Evolutionary conservation across 2,329 filamentous ascomycete species (phyloP).

Genomic region (Teratosphaeria viscida): DNA sequence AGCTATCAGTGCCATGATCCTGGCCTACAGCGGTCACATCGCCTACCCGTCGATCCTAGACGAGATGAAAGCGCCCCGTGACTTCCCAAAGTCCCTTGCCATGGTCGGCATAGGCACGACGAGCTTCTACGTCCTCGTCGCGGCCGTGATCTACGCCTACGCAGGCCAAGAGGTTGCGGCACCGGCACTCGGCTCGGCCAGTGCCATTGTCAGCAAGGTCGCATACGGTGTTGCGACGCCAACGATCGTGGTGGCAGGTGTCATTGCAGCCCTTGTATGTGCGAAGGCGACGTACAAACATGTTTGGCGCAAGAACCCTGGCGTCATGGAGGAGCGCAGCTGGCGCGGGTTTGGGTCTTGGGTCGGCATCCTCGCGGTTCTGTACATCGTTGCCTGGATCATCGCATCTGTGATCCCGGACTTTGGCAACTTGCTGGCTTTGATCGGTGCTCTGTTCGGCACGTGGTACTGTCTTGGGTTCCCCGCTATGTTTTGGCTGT

Average conservation of each 20-base stretch:
- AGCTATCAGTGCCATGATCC: conserved; percentile 57
- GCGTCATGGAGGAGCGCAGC: conserved; percentile 29
- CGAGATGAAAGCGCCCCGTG: conserved; percentile 51
- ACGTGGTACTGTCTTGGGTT: conserved; percentile 46
- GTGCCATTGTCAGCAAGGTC: conserved; percentile 46
- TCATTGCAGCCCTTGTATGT: conserved; percentile 59
- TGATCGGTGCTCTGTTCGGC: conserved; percentile 52
- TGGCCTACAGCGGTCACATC: conserved; percentile 55
- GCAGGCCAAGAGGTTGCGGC: conserved; percentile 51
- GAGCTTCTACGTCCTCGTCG: conserved; percentile 52
- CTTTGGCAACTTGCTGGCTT: conserved; percentile 55
- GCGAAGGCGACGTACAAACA: conserved; percentile 56
- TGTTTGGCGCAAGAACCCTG: conserved; percentile 46
- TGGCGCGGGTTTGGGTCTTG: conserved; percentile 43
- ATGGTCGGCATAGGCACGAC: conserved; percentile 51
- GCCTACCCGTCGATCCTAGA: conserved; percentile 57
- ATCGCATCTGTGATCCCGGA: conserved; percentile 60
- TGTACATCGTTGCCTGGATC: conserved; percentile 55
- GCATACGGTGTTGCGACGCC: conserved; percentile 61
- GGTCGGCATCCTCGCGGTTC: conserved; percentile 43
- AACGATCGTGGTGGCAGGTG: conserved; percentile 61
- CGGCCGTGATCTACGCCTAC: conserved; percentile 56
- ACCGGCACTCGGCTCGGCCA: conserved; percentile 55
- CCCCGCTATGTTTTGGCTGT: conserved; percentile 10
- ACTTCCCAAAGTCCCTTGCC: conserved; percentile 53